phyloP scores from a whole-genome alignment of 305 asterid genomes.

The Fraxinus sp. region DNA sequence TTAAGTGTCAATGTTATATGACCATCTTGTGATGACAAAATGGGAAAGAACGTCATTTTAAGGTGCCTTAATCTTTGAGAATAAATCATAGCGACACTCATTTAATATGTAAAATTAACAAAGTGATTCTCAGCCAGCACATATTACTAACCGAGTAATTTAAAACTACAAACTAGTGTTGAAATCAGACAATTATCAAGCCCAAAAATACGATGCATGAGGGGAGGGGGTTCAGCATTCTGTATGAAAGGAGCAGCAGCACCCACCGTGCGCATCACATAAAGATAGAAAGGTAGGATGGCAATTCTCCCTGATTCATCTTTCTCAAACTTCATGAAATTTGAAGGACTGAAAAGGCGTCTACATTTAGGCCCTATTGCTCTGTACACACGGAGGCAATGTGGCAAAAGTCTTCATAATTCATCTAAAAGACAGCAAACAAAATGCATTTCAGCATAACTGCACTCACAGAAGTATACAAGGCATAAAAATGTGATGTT shows the following conservation, averaged over 20 bases:
- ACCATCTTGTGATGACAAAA: background rate
- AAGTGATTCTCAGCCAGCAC: background rate
- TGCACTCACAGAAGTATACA: conserved; percentile 20
- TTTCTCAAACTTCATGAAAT: conserved; percentile 99
- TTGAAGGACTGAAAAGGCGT: conserved; percentile 92
- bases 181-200: too few relatives aligned
- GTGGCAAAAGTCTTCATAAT: conserved; percentile 99
- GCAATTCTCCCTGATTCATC: conserved; percentile 98
- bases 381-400: conserved; percentile 96
- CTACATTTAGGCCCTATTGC: conserved; percentile 97
- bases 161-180: conserved; percentile 3
- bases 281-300: conserved; percentile 94
- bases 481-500: conserved; percentile 8
- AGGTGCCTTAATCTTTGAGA: background rate
- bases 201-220: background rate
- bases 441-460: conserved; percentile 34
- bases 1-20: background rate
- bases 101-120: background rate
- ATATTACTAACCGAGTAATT: background rate
- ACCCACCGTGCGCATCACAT: conserved; percentile 95
- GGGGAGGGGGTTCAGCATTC: background rate
- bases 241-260: conserved; percentile 23
- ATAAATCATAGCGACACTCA: background rate
- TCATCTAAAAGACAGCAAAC: conserved; percentile 62
- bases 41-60: conserved; percentile 3